A percentile compares a stretch with the other conserved stretches of the same genome.
Conservation (phyloP, 768 basidiomycete species). For the Candolleomyces aberdarensis region DNA sequence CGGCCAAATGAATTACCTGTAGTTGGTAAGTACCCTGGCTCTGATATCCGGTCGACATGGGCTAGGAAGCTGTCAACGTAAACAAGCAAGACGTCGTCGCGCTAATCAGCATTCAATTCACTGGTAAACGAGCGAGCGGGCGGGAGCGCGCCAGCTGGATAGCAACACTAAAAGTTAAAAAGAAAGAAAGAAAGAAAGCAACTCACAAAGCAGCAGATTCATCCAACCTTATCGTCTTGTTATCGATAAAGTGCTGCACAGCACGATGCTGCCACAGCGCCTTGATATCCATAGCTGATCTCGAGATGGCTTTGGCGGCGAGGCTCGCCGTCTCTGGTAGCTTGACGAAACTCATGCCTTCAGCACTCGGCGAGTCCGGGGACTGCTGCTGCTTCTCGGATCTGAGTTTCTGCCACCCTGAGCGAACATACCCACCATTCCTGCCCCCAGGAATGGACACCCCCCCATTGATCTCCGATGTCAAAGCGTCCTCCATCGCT, state of each 20-base stretch:
- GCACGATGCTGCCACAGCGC: slow-evolving; percentile 70
- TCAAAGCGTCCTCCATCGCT: slow-evolving; percentile 64
- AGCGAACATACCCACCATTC: slow-evolving; percentile 62
- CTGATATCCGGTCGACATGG: slow-evolving; percentile 60
- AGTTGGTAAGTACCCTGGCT: slow-evolving; percentile 67
- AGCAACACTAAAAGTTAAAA: no score
- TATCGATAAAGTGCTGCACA: slow-evolving; percentile 53
- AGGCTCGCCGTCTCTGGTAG: slow-evolving; percentile 37
- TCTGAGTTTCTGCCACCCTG: slow-evolving; percentile 66
- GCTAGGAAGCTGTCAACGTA: slow-evolving; percentile 56
- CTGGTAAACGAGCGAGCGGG: neutral
- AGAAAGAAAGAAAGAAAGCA: slow-evolving; percentile 4
- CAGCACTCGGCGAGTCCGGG: neutral
- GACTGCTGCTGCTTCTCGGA: slow-evolving; percentile 8
- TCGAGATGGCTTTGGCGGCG: slow-evolving; percentile 53
- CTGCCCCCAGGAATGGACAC: slow-evolving; percentile 58
- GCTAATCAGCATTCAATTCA: slow-evolving; percentile 6
- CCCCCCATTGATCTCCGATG: slow-evolving; percentile 66
- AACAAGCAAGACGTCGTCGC: slow-evolving; percentile 1
- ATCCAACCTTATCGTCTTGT: slow-evolving; percentile 62
- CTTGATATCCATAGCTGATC: slow-evolving; percentile 49
- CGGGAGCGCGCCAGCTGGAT: neutral
- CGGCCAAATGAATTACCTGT: slow-evolving; percentile 43
- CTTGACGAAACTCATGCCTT: slow-evolving; percentile 9
- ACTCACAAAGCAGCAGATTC: slow-evolving; percentile 77